Evolutionary conservation across 495 filamentous ascomycete genomes (phyloP), one percentile per base, ranked within the genome.

Genomic region (Penicilliopsis zonata): DNA sequence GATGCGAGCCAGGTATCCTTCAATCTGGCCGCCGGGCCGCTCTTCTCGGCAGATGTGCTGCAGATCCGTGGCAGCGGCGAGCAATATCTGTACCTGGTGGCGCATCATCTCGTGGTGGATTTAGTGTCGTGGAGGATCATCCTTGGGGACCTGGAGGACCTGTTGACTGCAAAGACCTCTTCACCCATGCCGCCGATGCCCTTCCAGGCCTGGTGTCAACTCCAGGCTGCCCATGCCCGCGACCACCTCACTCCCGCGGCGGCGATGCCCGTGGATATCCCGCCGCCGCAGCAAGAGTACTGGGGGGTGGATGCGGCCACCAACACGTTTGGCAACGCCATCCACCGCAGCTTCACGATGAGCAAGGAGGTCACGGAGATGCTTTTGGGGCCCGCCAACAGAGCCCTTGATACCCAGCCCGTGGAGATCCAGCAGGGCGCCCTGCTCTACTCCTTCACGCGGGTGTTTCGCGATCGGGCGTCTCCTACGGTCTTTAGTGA

Each of bases 111-210:
- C 0, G 67, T 65, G 4, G 53, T 74, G 15, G 71, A 76, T 41
- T 53, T 69, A 4, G 56, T 65, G 7, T 74, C 71, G 1, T 74
- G 69, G 70, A 47, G 59, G n/a, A 50, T 70, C 37, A 59, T 76
- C 18, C 55, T 67, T 15, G 46, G 64, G n/a, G 71, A 76, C 32
- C 40, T 76, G 4, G 66, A 71, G 30, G 55, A 65, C 17, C 40
- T 72, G 1, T 41, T 75, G 12, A 43, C 45, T 13, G 15, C 59
- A 55, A 3, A 45, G 52, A 19, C 34, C 38, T 20, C 55, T 55
- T 2, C 55, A 67, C 35, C 55, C 61, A 1, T n/a, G 21, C n/a
- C 21, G n/a, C n/a, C 42, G 16, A 54, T 73, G 38, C 60, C 71
- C 0, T 76, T 72, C 38, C 62, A 70, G 44, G 61, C 56, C 22